These are phyloP conservation scores for Aspergillus sp. DNA, from an alignment of 2,329 filamentous ascomycete species.

Conservation along the genomic window DNA sequence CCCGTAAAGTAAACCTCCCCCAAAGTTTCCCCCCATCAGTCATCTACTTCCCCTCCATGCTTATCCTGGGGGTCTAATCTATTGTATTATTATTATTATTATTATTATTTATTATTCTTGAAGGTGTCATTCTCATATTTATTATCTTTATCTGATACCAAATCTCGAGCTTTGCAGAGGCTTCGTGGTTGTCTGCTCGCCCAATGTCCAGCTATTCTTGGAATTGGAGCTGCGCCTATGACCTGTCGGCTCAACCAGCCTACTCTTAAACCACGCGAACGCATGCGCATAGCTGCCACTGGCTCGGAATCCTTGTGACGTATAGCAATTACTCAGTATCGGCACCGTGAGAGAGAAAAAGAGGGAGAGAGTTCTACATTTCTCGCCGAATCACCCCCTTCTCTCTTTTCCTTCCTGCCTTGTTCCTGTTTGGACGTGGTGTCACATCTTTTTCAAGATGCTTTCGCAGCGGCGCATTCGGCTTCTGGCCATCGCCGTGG, in stretches of 20 bases:
- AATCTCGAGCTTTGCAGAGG: not conserved
- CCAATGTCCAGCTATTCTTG: slow-evolving; percentile 20
- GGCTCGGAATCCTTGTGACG: not conserved
- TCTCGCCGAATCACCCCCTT: not conserved
- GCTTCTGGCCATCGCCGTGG: slow-evolving; percentile 64
- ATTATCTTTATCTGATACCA: not conserved
- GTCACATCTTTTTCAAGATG: slow-evolving; percentile 51
- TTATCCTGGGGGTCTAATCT: no score
- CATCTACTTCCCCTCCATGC: not conserved
- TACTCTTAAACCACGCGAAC: slow-evolving; percentile 8
- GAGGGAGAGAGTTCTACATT: not conserved
- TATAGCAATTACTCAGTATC: not conserved
- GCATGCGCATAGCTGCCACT: slow-evolving; percentile 7
- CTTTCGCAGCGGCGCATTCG: slow-evolving; percentile 70
- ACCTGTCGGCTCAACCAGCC: slow-evolving; percentile 14
- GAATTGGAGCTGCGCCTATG: slow-evolving; percentile 19
- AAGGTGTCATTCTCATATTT: not conserved
- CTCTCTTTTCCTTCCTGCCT: not conserved
- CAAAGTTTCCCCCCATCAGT: not conserved
- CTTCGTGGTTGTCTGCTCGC: slow-evolving; percentile 7
- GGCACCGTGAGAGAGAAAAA: not conserved
- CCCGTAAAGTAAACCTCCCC: not conserved
- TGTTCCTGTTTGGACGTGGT: not conserved
- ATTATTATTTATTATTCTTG: not conserved
- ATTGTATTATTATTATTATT: not conserved